These are phyloP conservation scores for Musa itinerans DNA, from an alignment of 176 grass and related monocot species.

Conservation along the genomic window DNA sequence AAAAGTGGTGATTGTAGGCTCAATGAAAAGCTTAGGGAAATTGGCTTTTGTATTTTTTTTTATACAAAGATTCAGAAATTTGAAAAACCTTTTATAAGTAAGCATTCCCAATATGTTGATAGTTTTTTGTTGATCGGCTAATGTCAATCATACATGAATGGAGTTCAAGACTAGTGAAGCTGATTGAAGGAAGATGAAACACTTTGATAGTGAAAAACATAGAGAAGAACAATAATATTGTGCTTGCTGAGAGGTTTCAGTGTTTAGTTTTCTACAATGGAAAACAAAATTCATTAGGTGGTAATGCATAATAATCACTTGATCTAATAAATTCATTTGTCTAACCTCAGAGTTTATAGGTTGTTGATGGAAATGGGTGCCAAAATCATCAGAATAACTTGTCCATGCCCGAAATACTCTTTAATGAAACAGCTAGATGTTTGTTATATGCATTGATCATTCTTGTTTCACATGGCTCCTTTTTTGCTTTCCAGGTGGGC, in stretches of 20 bases:
- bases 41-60: neutral
- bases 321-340: neutral
- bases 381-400: neutral
- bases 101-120: neutral
- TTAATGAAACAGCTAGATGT: neutral
- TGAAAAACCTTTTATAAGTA: neutral
- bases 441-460: neutral
- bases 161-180: neutral
- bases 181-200: neutral
- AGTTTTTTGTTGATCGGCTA: neutral
- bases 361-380: neutral
- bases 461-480: neutral
- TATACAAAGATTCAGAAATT: neutral
- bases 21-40: neutral
- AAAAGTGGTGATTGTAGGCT: neutral
- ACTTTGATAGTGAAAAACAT: neutral
- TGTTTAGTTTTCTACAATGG: neutral
- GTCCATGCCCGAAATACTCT: neutral
- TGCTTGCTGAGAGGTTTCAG: too few relatives aligned
- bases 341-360: neutral
- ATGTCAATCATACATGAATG: neutral
- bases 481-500: slow-evolving; percentile 12
- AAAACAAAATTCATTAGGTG: neutral
- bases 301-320: neutral
- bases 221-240: too few relatives aligned